Conservation (phyloP, 306 rosid genomes). For the Citrullus colocynthis region DNA sequence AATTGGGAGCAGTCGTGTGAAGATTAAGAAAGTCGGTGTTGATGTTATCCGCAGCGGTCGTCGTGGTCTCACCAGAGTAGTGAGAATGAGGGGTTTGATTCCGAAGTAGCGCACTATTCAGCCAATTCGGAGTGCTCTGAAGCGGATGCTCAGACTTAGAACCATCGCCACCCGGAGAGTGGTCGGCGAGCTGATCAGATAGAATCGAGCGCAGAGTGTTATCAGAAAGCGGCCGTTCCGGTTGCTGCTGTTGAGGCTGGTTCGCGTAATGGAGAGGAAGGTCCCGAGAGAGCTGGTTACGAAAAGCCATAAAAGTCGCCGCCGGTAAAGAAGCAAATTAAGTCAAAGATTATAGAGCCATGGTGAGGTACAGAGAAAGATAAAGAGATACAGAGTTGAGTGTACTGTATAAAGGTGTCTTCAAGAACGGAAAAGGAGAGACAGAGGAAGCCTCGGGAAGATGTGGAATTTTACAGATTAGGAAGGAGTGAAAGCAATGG, state of each 20-base stretch:
- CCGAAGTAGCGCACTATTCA: slow-evolving; percentile 88
- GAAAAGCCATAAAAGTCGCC: slow-evolving; percentile 57
- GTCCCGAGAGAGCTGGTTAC: slow-evolving; percentile 52
- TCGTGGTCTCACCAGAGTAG: slow-evolving; percentile 19
- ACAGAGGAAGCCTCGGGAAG: neutral
- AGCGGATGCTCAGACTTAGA: slow-evolving; percentile 39
- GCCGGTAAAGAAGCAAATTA: slow-evolving; percentile 8
- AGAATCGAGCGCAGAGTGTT: slow-evolving; percentile 23
- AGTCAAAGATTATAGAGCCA: neutral
- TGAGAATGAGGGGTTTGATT: slow-evolving; percentile 35
- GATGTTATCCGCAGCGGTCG: slow-evolving; percentile 11
- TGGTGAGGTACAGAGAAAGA: neutral
- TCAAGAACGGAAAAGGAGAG: neutral
- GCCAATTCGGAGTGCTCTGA: slow-evolving; percentile 84
- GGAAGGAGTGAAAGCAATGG: neutral
- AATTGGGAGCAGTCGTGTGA: slow-evolving; percentile 49
- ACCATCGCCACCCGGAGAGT: slow-evolving; percentile 25
- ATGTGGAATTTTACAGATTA: neutral
- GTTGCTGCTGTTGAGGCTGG: slow-evolving; percentile 36
- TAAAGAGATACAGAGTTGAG: neutral
- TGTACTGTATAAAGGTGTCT: neutral
- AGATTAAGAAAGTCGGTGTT: slow-evolving; percentile 67
- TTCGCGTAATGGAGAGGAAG: slow-evolving; percentile 48
- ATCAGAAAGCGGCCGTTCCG: slow-evolving; percentile 19
- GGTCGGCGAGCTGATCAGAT: slow-evolving; percentile 21